Base-by-base conservation (phyloP, 495 filamentous ascomycete genomes). In the Penicillium lividum region DNA sequence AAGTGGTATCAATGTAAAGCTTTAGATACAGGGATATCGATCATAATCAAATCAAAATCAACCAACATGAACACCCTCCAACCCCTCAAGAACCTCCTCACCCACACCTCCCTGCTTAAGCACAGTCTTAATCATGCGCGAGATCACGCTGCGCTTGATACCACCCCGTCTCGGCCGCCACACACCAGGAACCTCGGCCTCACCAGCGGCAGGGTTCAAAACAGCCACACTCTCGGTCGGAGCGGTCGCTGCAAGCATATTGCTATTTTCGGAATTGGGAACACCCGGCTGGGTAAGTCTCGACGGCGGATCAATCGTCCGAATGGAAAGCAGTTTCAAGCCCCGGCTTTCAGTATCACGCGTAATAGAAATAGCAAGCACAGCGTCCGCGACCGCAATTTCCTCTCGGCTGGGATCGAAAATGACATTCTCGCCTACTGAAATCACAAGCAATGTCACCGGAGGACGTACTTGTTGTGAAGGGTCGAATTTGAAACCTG, bases 391-490 rank as follows among this genome's bases (percentile, higher is more conserved):
- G 15, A 97, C 93, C 1, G 91, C 88, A 1, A 98, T 85, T 74
- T 98, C 94, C 66, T 96, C 91, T 51, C 86, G 83, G 46, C 82
- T 86, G 0, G 94, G 94, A 71, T 98, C 94, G 77, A 98, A 96
- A 63, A 98, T 88, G 70, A 97, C 86, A 66, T 91, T 98, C 15
- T 86, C 82, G 54, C 87, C 91, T 0, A 96, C 90, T 13, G 86
- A 83, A 71, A 96, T 88, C 15, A 97, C 91, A 7, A 98, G 86
- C 7, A 98, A 79, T 4, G 92, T 97, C 55, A 98, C 80, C 1
- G 94, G 93, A 18, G 95, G 92, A 22, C 85, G 70, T 25, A 72
- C 72, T 52, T 71, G 66, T 54, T 69, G 60, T 27, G 66, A 56
- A 5, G 60, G 38, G 4, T 40, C 34, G 34, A 42, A 55, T 16